A percentile compares a stretch with the other conserved stretches of the same genome.
Evolutionary conservation across 202 grass and related monocot species (phyloP).

Genomic region (Saccharum hybrid): DNA sequence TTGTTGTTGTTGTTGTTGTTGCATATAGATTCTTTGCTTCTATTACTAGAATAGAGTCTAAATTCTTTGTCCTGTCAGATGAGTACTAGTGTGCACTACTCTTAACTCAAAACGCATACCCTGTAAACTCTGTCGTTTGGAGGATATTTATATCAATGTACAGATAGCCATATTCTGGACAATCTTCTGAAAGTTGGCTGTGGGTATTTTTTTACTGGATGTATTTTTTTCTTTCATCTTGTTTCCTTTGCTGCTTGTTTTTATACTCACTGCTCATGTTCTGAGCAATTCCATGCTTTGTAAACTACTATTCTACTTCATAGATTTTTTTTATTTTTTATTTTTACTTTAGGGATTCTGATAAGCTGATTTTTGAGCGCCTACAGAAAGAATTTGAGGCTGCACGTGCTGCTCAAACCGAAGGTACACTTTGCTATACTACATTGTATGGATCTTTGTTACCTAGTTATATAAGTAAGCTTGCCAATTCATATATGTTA

Average conservation of each 20-base stretch:
- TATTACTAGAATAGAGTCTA: too few species aligned
- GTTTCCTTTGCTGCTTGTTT: constrained; percentile 3
- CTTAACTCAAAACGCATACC: background rate
- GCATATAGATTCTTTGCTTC: too few species aligned
- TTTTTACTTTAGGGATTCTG: constrained; percentile 72
- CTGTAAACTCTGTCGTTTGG: constrained; percentile 1
- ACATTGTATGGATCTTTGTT: constrained; percentile 25
- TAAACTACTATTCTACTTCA: constrained; percentile 21
- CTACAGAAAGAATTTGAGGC: constrained; percentile 89
- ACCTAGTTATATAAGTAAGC: constrained; percentile 30
- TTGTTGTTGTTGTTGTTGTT: too few species aligned
- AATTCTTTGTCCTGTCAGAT: too few species aligned
- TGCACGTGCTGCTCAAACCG: constrained; percentile 71
- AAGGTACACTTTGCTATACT: constrained; percentile 56
- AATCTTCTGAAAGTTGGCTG: constrained; percentile 3
- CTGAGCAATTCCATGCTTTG: background rate
- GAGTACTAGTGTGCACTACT: background rate
- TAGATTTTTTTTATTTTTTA: background rate
- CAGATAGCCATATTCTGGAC: background rate
- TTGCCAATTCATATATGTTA: background rate
- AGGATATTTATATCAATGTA: constrained; percentile 22
- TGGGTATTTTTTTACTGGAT: constrained; percentile 13
- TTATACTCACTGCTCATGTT: constrained; percentile 3
- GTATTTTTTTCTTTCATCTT: background rate
- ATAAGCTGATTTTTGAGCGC: constrained; percentile 90